phyloP scores from a whole-genome alignment of 2,329 filamentous ascomycete genomes.

The Penicillium glabrum region DNA sequence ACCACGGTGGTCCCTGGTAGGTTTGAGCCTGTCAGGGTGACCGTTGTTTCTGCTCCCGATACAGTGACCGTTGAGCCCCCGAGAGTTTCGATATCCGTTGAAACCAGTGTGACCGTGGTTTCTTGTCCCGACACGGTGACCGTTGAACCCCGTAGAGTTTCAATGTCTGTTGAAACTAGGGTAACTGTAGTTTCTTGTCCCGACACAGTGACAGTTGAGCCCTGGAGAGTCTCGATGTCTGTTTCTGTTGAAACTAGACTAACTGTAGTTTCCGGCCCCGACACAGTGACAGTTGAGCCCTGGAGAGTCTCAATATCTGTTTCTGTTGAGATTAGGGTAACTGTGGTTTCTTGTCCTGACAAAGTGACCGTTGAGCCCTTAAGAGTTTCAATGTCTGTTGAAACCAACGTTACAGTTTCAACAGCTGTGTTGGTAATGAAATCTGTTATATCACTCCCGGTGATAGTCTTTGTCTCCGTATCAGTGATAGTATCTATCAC shows the following conservation, averaged over 20 bases:
- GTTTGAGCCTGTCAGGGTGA: not conserved
- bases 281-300: conserved; percentile 6
- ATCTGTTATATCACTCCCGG: not conserved
- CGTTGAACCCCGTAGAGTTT: conserved; percentile 4
- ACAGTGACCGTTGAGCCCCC: conserved; percentile 6
- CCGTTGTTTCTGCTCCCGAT: not conserved
- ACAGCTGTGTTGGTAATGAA: not conserved
- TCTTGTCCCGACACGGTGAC: not conserved
- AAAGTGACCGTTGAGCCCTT: conserved; percentile 6
- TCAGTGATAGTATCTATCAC: not conserved
- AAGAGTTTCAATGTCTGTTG: not conserved
- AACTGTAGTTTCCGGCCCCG: not conserved
- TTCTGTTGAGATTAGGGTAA: not conserved
- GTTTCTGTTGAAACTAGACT: too few species aligned
- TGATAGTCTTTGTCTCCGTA: not conserved
- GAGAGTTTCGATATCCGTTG: not conserved
- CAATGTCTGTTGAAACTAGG: not conserved
- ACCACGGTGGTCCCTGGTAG: not conserved
- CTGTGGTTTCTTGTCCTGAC: not conserved
- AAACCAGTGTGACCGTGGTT: not conserved
- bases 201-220: not conserved
- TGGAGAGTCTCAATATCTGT: not conserved
- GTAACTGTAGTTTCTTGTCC: not conserved
- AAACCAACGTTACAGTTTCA: not conserved
- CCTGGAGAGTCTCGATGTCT: too few species aligned